Percentiles rank a stretch among this genome's conserved stretches.
phyloP scores from a whole-genome alignment of 2,329 filamentous ascomycete species.

The Dactylellina haptotyla region DNA sequence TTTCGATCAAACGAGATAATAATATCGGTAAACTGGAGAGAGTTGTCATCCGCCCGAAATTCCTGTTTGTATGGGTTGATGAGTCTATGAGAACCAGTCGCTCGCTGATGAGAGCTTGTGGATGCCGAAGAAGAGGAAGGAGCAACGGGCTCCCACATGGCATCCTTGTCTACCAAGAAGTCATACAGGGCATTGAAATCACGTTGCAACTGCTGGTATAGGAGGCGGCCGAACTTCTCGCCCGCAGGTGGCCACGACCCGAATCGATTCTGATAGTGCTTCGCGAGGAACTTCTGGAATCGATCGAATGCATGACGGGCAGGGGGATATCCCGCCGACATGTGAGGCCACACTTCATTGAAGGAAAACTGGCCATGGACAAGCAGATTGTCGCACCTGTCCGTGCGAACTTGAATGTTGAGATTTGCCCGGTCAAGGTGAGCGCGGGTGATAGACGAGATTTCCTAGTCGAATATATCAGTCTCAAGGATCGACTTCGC shows the following conservation, averaged over 20 bases:
- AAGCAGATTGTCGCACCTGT: constrained; percentile 72
- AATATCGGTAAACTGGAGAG: constrained; percentile 74
- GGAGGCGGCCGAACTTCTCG: constrained; percentile 68
- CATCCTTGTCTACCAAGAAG: constrained; percentile 74
- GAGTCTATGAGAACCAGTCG: constrained; percentile 44
- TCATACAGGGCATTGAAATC: constrained; percentile 77
- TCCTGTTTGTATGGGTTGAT: constrained; percentile 55
- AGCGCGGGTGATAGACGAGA: constrained; percentile 72
- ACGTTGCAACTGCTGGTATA: constrained; percentile 69
- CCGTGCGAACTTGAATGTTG: constrained; percentile 71
- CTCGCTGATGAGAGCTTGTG: constrained; percentile 43
- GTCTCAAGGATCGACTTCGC: not conserved
- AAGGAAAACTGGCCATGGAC: constrained; percentile 68
- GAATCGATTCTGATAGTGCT: constrained; percentile 69
- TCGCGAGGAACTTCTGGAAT: constrained; percentile 70
- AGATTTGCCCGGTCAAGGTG: constrained; percentile 72
- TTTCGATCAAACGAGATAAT: constrained; percentile 73
- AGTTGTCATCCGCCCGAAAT: constrained; percentile 63
- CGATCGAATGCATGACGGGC: constrained; percentile 69
- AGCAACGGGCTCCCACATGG: constrained; percentile 67
- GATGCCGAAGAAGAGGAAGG: constrained; percentile 57
- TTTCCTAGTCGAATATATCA: constrained; percentile 58
- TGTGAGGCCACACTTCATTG: constrained; percentile 69
- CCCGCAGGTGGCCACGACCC: constrained; percentile 71
- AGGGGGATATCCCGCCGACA: constrained; percentile 60